Conservation (phyloP, 176 grass and related monocot genomes). For the Cocos nucifera region DNA sequence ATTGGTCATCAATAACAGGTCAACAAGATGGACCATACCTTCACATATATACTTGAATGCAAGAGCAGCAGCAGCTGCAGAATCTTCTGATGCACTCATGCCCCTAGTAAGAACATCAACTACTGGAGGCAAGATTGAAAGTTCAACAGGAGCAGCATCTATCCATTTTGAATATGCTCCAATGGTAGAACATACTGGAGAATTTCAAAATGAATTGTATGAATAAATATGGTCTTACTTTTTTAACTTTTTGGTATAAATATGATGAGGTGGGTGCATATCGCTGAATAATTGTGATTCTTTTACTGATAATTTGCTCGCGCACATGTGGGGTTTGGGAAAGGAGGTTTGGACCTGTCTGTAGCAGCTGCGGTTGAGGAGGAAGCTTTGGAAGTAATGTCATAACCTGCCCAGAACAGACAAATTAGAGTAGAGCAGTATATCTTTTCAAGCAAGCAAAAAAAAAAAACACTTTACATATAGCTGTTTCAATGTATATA, state of each 20-base stretch:
- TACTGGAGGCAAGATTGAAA: conserved; percentile 75
- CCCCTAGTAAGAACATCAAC: conserved; percentile 85
- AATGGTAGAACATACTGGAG: conserved; percentile 77
- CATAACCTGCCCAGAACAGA: conserved; percentile 58
- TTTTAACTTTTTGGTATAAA: too few species aligned
- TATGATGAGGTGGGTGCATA: too few species aligned
- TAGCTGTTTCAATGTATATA: not conserved
- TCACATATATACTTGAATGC: conserved; percentile 99
- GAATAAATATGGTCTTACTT: not conserved
- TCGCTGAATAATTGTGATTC: too few species aligned
- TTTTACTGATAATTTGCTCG: too few species aligned
- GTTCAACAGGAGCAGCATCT: conserved; percentile 62
- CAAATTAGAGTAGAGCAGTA: not conserved
- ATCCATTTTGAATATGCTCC: conserved; percentile 98
- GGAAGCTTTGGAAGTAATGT: conserved; percentile 72
- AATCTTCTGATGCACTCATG: conserved; percentile 80
- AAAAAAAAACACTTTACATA: too few species aligned
- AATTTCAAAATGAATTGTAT: conserved; percentile 4
- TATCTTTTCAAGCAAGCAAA: too few species aligned
- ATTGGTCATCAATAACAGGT: not conserved
- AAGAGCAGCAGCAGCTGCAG: conserved; percentile 73
- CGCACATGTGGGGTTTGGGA: too few species aligned
- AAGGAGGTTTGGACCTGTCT: conserved; percentile 43
- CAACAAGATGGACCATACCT: conserved; percentile 46
- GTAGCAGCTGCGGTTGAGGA: conserved; percentile 57